Evolutionary conservation across 1,284 basidiomycete genomes (phyloP).

Genomic region (Ustilago crameri): DNA sequence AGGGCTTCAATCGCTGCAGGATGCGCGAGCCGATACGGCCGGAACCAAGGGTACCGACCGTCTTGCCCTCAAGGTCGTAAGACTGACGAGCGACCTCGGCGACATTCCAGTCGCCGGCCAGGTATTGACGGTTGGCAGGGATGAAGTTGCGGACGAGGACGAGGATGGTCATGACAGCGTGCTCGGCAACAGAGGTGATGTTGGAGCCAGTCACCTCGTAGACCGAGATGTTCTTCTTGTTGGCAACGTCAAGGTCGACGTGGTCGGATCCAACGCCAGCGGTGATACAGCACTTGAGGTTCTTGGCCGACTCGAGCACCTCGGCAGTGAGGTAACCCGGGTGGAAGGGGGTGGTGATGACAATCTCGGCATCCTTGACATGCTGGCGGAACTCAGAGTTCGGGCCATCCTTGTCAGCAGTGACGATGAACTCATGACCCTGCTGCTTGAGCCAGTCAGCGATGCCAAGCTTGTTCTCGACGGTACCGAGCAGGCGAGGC

Average conservation of each 20-base stretch:
- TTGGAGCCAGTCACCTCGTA: slow-evolving; percentile 77
- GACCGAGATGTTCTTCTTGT: slow-evolving; percentile 83
- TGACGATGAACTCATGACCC: slow-evolving; percentile 76
- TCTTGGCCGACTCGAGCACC: slow-evolving; percentile 81
- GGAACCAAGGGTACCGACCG: slow-evolving; percentile 84
- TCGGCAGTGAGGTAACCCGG: slow-evolving; percentile 84
- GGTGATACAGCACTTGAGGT: slow-evolving; percentile 90
- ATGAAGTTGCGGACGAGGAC: slow-evolving; percentile 87
- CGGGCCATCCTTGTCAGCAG: slow-evolving; percentile 86
- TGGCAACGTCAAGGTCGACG: slow-evolving; percentile 88
- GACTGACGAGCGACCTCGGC: slow-evolving; percentile 68
- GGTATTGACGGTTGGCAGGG: slow-evolving; percentile 74
- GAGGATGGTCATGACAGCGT: slow-evolving; percentile 85
- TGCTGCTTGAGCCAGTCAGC: slow-evolving; percentile 71
- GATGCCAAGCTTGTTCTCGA: slow-evolving; percentile 77
- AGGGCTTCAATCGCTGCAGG: slow-evolving; percentile 84
- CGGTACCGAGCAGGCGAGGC: slow-evolving; percentile 85
- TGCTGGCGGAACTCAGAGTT: slow-evolving; percentile 88
- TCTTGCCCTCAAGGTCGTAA: slow-evolving; percentile 90
- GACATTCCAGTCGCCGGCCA: slow-evolving; percentile 60
- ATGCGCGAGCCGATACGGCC: slow-evolving; percentile 71
- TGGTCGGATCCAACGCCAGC: slow-evolving; percentile 91
- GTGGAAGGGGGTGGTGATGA: slow-evolving; percentile 86
- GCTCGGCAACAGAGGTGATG: slow-evolving; percentile 86
- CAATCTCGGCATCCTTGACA: slow-evolving; percentile 75